Evolutionary conservation across 257 asterid genomes (phyloP).

Genomic region (Thymus mandschuricus): DNA sequence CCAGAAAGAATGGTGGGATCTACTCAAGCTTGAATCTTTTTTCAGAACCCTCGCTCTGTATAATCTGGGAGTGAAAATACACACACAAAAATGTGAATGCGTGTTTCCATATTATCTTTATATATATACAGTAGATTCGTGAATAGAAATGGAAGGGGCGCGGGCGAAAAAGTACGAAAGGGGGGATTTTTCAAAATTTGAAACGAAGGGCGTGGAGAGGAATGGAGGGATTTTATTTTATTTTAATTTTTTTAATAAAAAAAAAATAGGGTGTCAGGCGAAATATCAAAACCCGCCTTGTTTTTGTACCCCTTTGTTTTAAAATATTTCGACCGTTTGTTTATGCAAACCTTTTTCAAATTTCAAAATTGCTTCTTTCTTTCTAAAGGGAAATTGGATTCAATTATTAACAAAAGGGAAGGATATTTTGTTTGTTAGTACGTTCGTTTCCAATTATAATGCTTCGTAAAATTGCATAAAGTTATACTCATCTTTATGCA

Average conservation of each 20-base stretch:
- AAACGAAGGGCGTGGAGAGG: not conserved
- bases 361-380: not conserved
- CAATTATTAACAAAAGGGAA: too few relatives aligned
- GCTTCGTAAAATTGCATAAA: too few relatives aligned
- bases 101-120: too few relatives aligned
- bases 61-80: not conserved
- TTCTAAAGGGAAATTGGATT: not conserved
- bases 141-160: not conserved
- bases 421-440: not conserved
- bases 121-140: not conserved
- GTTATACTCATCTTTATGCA: not conserved
- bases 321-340: not conserved
- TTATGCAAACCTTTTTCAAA: not conserved
- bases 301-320: not conserved
- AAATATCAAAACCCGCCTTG: not conserved
- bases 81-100: not conserved
- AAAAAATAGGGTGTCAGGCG: not conserved
- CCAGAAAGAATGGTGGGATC: constrained; percentile 17
- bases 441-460: too few relatives aligned
- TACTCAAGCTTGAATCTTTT: constrained; percentile 27
- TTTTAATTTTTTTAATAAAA: too few relatives aligned
- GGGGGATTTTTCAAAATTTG: not conserved
- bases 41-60: not conserved
- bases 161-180: not conserved
- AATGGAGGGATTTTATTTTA: not conserved